Evolutionary conservation across 148 eudicot genomes (phyloP), one percentile per base, ranked within the genome.

Genomic region (Vaccinium macrocarpon): DNA sequence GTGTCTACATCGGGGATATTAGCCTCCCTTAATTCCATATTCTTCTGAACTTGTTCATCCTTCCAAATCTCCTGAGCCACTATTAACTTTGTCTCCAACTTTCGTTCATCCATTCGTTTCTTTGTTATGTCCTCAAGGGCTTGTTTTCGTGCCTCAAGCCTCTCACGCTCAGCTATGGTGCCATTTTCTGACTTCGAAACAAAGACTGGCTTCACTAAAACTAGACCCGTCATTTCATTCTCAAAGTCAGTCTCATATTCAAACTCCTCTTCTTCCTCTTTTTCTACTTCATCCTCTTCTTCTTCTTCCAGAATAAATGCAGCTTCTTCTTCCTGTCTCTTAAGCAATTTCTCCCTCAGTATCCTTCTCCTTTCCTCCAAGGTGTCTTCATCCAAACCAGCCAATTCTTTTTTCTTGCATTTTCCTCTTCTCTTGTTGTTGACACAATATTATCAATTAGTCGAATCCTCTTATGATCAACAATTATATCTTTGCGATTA

Each of bases 1-100:
- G 98, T 95, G 4, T 95, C 97, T 57, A 95, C 92, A 73, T 94
- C 96, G 15, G 88, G 92, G 32, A 88, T 74, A 80, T 94, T 88
- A 2, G 94, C 95, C 73, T 95, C 97, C 29, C 42, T 38, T 38
- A 72, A 50, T 14, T 83, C 84, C 74, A 70, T 13, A 82, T 82
- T 82, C 84, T 70, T 82, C 48, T 82, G 84, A 52, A 82, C 70
- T 55, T 81, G 57, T 5, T 68, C 80, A 51, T 77, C 80, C 80
- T 77, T 77, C 52, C 61, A 38, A 2, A 77, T 51, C 80, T 77
- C 80, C 61, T 50, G 59, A 77, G 52, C 38, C 59, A 77, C 80
- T 50, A 77, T 77, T 50, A 13, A 16, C 80, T 77, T 77, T 6
- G 80, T 77, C 80, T 77, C 80, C 32, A 51, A 35, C 38, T 52